These are phyloP conservation scores for Metschnikowia henanensis DNA, from an alignment of 805 yeast species.

Conservation along the genomic window DNA sequence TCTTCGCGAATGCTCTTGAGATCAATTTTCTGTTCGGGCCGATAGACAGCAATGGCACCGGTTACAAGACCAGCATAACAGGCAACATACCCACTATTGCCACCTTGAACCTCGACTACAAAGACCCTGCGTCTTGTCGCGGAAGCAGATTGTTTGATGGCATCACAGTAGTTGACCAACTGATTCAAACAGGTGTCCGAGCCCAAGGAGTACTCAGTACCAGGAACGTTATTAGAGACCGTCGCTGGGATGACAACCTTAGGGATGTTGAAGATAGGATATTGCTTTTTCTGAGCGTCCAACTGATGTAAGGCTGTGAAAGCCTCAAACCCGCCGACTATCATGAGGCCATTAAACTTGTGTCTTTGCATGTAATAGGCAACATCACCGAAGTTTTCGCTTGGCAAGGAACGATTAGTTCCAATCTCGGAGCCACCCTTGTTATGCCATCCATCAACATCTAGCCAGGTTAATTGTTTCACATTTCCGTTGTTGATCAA, in stretches of 20 bases:
- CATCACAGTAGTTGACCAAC: conserved; percentile 90
- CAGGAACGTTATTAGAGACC: conserved; percentile 98
- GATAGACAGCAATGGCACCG: conserved; percentile 90
- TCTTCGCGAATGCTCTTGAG: conserved; percentile 21
- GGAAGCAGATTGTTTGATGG: conserved; percentile 91
- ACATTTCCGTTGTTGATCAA: conserved; percentile 63
- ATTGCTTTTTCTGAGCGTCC: conserved; percentile 68
- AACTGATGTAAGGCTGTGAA: conserved; percentile 81
- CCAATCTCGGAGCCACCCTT: conserved; percentile 83
- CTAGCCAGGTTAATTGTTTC: conserved; percentile 61
- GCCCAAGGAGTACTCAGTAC: conserved; percentile 94
- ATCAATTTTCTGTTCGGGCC: conserved; percentile 85
- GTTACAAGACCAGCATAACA: conserved; percentile 79
- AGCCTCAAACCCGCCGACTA: conserved; percentile 98
- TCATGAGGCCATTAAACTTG: conserved; percentile 81
- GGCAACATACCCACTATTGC: conserved; percentile 93
- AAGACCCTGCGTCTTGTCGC: conserved; percentile 95
- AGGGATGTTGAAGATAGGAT: conserved; percentile 93
- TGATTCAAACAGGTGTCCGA: conserved; percentile 94
- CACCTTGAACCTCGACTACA: conserved; percentile 98
- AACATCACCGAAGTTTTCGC: conserved; percentile 64
- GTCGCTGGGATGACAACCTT: conserved; percentile 94
- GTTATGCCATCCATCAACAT: conserved; percentile 70
- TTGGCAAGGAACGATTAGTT: conserved; percentile 56
- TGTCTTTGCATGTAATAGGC: conserved; percentile 93